Conservation (phyloP, 2,329 filamentous ascomycete genomes). For the Pseudogymnoascus sp. region DNA sequence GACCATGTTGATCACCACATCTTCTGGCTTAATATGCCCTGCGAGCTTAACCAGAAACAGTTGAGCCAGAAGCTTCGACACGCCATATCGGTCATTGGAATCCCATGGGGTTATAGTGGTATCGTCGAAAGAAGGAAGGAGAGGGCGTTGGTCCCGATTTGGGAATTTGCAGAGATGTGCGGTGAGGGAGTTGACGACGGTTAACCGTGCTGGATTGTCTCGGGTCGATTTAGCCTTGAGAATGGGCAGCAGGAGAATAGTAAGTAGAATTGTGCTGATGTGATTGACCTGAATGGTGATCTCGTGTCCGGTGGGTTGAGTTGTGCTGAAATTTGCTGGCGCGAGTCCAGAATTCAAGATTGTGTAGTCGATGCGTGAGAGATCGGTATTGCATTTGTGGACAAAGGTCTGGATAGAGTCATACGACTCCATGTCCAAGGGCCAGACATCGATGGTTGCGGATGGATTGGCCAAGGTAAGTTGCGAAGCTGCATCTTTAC, state of each 20-base stretch:
- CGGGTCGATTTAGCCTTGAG: constrained; percentile 17
- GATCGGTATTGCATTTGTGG: constrained; percentile 23
- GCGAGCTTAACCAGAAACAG: constrained; percentile 32
- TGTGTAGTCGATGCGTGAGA: constrained; percentile 34
- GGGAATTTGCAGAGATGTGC: constrained; percentile 20
- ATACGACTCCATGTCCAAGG: constrained; percentile 40
- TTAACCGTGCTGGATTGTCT: constrained; percentile 12
- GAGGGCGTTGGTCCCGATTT: constrained; percentile 17
- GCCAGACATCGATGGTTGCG: constrained; percentile 39
- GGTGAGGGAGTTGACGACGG: constrained; percentile 13
- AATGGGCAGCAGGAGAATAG: constrained; percentile 23
- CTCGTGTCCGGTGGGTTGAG: constrained; percentile 31
- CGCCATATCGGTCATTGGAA: constrained; percentile 20
- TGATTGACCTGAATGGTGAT: constrained; percentile 31
- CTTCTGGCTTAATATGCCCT: constrained; percentile 26
- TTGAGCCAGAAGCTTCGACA: constrained; percentile 25
- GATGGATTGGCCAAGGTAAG: constrained; percentile 27
- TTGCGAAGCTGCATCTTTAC: constrained; percentile 32
- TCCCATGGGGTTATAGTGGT: constrained; percentile 16
- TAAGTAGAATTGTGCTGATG: constrained; percentile 21
- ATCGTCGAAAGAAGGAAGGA: constrained; percentile 28
- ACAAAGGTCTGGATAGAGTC: constrained; percentile 37
- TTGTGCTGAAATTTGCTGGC: constrained; percentile 8
- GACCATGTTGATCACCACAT: constrained; percentile 29
- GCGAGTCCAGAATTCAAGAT: constrained; percentile 37